These are phyloP conservation scores for Lyophyllum semitale DNA, from an alignment of 768 basidiomycete genomes.

Conservation along the genomic window DNA sequence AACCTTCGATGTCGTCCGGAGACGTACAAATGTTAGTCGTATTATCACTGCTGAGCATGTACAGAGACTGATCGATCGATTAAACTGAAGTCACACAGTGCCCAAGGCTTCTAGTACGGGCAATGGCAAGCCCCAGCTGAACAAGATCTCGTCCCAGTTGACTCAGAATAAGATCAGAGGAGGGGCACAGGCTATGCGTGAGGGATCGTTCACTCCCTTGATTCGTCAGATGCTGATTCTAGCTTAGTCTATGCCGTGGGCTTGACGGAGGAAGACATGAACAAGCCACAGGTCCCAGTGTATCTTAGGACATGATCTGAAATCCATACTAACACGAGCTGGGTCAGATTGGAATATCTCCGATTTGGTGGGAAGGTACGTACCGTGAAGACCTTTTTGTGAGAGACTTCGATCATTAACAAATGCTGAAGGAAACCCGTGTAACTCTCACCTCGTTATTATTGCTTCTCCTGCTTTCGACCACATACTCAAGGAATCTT, in stretches of 20 bases:
- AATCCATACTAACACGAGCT: conserved; percentile 5
- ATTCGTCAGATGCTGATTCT: neutral
- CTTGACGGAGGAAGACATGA: conserved; percentile 76
- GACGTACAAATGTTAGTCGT: conserved; percentile 39
- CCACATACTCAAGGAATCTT: neutral
- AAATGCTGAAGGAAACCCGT: conserved; percentile 69
- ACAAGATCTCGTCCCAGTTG: conserved; percentile 72
- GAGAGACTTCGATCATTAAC: neutral
- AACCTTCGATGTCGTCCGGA: conserved; percentile 44
- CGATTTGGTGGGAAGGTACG: conserved; percentile 92
- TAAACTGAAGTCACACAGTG: conserved; percentile 42
- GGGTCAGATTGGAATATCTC: conserved; percentile 79
- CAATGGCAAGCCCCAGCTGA: conserved; percentile 47
- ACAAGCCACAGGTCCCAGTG: conserved; percentile 71
- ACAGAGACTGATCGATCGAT: conserved; percentile 4
- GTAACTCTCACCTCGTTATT: conserved; percentile 76
- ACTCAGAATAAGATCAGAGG: conserved; percentile 79
- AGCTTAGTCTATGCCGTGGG: conserved; percentile 75
- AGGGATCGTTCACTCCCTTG: conserved; percentile 24
- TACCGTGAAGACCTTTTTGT: neutral
- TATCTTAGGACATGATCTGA: neutral
- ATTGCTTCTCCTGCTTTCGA: neutral
- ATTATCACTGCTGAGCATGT: neutral
- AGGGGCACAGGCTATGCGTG: conserved; percentile 86
- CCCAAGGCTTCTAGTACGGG: conserved; percentile 33